Conservation (phyloP, 495 filamentous ascomycete genomes). For the Penicillium dipodomyicola region DNA sequence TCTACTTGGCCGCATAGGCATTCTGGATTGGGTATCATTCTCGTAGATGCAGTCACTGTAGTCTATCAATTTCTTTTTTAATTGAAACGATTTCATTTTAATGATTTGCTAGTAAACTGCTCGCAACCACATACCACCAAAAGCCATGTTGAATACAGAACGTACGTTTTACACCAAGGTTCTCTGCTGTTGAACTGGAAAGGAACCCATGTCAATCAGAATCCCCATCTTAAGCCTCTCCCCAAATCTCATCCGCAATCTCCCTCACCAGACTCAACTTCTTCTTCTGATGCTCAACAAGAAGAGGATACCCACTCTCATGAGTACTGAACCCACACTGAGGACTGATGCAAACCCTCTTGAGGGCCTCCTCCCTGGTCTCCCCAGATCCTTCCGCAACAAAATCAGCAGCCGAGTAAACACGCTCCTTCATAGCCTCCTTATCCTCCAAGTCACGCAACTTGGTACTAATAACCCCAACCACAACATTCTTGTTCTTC, state of each 20-base stretch:
- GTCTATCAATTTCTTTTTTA: not conserved
- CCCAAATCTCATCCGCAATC: constrained; percentile 52
- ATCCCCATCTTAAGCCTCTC: constrained; percentile 16
- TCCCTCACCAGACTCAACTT: constrained; percentile 48
- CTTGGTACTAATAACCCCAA: constrained; percentile 66
- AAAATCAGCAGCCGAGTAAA: constrained; percentile 59
- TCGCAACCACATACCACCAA: not conserved
- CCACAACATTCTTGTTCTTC: constrained; percentile 62
- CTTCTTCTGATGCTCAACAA: constrained; percentile 57
- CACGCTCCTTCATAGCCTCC: constrained; percentile 54
- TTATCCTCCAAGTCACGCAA: constrained; percentile 61
- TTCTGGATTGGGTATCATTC: not conserved
- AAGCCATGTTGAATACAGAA: constrained; percentile 4
- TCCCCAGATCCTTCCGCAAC: constrained; percentile 50
- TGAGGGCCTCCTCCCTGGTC: constrained; percentile 47
- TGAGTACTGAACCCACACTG: constrained; percentile 70
- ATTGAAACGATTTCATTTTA: not conserved
- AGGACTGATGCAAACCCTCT: constrained; percentile 61
- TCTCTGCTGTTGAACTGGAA: constrained; percentile 1
- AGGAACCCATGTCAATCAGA: not conserved
- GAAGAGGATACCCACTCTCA: constrained; percentile 59
- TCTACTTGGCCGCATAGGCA: not conserved
- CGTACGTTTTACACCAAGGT: not conserved
- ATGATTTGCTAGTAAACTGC: not conserved
- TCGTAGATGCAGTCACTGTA: constrained; percentile 2